Conservation (phyloP, 495 filamentous ascomycete genomes). For the Oleoguttula mirabilis region DNA sequence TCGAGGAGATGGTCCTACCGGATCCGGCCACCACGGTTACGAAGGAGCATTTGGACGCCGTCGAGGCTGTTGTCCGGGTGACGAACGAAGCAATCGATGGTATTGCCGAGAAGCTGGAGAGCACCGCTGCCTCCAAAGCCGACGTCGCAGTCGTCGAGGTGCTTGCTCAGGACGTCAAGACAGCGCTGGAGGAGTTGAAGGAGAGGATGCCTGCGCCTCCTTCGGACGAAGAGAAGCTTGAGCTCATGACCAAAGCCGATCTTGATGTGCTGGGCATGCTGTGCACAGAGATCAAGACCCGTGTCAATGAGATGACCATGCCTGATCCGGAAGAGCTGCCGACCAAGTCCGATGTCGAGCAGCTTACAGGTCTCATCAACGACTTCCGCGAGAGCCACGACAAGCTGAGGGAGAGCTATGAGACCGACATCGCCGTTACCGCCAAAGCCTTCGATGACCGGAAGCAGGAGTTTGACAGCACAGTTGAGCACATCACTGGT, state of each 20-base stretch:
- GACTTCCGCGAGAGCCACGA: constrained; percentile 44
- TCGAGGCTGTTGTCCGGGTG: constrained; percentile 59
- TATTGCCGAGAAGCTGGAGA: constrained; percentile 35
- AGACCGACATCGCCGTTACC: constrained; percentile 57
- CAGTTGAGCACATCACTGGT: constrained; percentile 48
- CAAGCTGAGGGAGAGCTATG: constrained; percentile 46
- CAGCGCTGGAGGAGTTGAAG: constrained; percentile 65
- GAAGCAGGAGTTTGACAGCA: constrained; percentile 47
- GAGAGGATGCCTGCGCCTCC: constrained; percentile 34
- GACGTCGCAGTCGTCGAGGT: constrained; percentile 65
- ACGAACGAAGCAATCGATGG: constrained; percentile 56
- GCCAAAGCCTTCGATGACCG: constrained; percentile 70
- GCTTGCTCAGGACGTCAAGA: constrained; percentile 61
- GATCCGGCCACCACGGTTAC: constrained; percentile 46
- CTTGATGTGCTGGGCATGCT: constrained; percentile 65
- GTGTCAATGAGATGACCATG: constrained; percentile 57
- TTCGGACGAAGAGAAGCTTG: constrained; percentile 49
- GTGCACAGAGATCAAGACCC: constrained; percentile 66
- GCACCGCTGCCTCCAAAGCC: constrained; percentile 35
- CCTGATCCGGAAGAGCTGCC: constrained; percentile 53
- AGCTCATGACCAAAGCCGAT: constrained; percentile 64
- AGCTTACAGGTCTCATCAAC: constrained; percentile 53
- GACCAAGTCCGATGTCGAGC: constrained; percentile 48
- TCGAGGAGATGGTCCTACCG: constrained; percentile 65
- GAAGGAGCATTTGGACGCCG: constrained; percentile 61